Evolutionary conservation across 225 moss, liverwort and hornwort species (phyloP).

Genomic region (Bryum argenteum): DNA sequence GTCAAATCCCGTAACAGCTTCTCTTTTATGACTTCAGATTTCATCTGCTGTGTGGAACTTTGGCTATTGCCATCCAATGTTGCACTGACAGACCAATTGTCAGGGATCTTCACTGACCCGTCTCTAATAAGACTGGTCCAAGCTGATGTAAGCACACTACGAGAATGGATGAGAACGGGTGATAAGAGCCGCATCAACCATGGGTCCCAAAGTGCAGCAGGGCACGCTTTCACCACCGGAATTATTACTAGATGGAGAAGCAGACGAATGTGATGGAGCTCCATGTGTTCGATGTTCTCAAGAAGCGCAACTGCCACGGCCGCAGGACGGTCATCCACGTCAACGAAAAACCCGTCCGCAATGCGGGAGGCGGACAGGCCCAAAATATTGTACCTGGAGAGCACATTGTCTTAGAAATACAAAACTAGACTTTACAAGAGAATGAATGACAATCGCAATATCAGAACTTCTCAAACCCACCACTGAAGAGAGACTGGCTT

Average conservation of each 20-base stretch:
- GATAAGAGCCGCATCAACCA: constrained; percentile 83
- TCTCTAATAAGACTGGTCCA: constrained; percentile 78
- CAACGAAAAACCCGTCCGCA: constrained; percentile 79
- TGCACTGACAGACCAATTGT: constrained; percentile 58
- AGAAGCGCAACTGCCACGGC: constrained; percentile 74
- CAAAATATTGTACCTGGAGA: constrained; percentile 84
- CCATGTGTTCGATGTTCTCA: constrained; percentile 85
- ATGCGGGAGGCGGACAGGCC: constrained; percentile 82
- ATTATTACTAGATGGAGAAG: constrained; percentile 81
- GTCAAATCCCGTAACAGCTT: constrained; percentile 91
- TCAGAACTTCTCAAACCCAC: background rate
- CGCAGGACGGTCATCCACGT: constrained; percentile 70
- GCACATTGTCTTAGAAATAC: constrained; percentile 11
- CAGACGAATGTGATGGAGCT: constrained; percentile 93
- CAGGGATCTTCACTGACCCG: constrained; percentile 72
- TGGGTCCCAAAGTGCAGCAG: constrained; percentile 67
- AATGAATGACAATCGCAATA: background rate
- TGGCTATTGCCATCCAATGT: constrained; percentile 42
- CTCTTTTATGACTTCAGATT: constrained; percentile 92
- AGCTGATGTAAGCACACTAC: constrained; percentile 69
- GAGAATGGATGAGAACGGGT: constrained; percentile 72
- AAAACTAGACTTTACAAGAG: background rate
- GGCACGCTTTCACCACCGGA: constrained; percentile 73
- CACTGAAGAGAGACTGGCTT: constrained; percentile 4
- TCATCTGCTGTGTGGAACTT: constrained; percentile 70